phyloP scores from a whole-genome alignment of 345 rosid species.

The Camelina sativa region DNA sequence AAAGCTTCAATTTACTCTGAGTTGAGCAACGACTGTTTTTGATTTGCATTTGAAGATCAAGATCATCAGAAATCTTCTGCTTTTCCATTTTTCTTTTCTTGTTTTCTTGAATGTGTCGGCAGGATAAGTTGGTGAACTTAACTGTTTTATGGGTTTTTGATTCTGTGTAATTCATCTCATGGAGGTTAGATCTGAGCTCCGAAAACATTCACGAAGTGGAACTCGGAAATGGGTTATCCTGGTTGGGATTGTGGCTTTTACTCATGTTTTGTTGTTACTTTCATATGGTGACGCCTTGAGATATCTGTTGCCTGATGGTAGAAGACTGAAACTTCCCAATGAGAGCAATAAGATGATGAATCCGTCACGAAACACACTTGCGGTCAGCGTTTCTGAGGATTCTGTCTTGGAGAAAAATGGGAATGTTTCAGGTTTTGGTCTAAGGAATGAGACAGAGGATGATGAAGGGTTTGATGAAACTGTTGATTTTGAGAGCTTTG shows the following conservation, averaged over 20 bases:
- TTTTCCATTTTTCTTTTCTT: background rate
- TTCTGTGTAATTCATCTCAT: constrained; percentile 41
- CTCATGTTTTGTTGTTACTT: constrained; percentile 64
- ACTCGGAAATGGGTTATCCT: constrained; percentile 61
- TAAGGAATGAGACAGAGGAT: constrained; percentile 35
- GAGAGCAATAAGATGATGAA: constrained; percentile 39
- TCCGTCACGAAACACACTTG: constrained; percentile 61
- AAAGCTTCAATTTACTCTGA: background rate
- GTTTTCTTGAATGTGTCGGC: constrained; percentile 15
- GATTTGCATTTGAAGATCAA: background rate
- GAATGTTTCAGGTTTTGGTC: constrained; percentile 28
- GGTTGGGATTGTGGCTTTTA: constrained; percentile 55
- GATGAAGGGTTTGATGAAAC: constrained; percentile 41
- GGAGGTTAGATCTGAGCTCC: constrained; percentile 50
- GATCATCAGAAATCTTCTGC: background rate
- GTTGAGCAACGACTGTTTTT: background rate
- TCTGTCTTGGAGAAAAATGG: constrained; percentile 42
- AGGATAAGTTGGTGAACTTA: constrained; percentile 25
- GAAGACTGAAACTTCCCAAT: constrained; percentile 60
- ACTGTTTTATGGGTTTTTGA: constrained; percentile 22
- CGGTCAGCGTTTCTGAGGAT: constrained; percentile 53
- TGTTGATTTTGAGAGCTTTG: constrained; percentile 41
- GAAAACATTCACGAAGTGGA: constrained; percentile 48
- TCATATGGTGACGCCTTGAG: constrained; percentile 36
- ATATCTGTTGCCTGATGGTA: constrained; percentile 68